Evolutionary conservation across 768 basidiomycete genomes (phyloP), one percentile per base, ranked within the genome.

Genomic region (Hericium coralloides): DNA sequence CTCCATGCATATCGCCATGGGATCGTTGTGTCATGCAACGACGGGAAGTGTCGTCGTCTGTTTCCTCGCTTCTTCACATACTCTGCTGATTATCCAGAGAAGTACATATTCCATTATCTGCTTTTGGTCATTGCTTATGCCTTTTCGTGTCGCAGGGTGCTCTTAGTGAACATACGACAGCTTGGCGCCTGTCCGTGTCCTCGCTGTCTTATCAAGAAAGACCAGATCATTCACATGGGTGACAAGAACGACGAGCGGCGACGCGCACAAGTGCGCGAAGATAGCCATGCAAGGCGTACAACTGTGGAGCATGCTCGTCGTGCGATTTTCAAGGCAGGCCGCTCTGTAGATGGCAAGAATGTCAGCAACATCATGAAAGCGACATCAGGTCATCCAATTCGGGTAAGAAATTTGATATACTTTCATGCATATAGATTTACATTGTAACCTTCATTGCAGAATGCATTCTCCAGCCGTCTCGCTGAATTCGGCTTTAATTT

Each of bases 21-120:
- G 0, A 63, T 67, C 36, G 52, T 71, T 2, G 41, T 72, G 3
- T 22, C 17, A 2, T 72, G 61, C 50, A 37, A 22, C 2, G 70
- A 73, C 52, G 68, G 69, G 0, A 52, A 70, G 2, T 14, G 6
- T 10, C 38, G 70, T 12, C 56, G 62, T 2, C 1, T 71, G 1
- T 71, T 59, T 52, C 65, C 65, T 15, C 59, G 64, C 0, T 50
- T 72, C 36, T 64, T 70, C 43, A 63, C 63, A 1, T 69, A 71
- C 49, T 67, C 68, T 0, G 71, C 68, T 0, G 68, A 73, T 56
- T 73, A 73, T 57, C 70, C 70, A 0, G 69, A 74, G 36, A 73
- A 72, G 74, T 73, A 55, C n/a, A 12, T 63, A 59, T n/a, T n/a
- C 41, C 20, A 4, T n/a, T 10, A 17, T 39, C 14, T 38, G 22